These are phyloP conservation scores for Panellus pusillus DNA, from an alignment of 768 basidiomycete species.

Conservation along the genomic window DNA sequence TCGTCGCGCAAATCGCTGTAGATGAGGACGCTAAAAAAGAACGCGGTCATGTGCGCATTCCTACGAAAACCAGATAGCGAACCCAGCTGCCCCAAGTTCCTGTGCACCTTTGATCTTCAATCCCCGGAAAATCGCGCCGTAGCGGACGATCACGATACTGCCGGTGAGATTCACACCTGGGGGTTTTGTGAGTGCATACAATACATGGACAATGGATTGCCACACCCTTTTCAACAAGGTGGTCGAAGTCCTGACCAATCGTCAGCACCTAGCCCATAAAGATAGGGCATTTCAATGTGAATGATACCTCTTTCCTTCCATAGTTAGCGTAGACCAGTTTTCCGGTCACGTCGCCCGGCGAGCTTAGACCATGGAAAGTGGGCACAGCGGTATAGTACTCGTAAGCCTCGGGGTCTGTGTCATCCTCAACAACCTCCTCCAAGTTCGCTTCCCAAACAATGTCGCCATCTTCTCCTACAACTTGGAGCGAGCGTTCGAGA, in stretches of 20 bases:
- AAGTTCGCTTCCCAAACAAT: conserved; percentile 61
- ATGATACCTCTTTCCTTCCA: conserved; percentile 37
- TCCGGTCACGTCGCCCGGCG: conserved; percentile 65
- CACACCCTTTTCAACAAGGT: conserved; percentile 50
- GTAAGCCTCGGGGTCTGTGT: conserved; percentile 62
- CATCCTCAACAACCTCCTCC: conserved; percentile 59
- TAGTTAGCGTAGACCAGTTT: conserved; percentile 64
- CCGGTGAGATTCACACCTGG: conserved; percentile 60
- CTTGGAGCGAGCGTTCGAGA: conserved; percentile 53
- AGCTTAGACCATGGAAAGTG: conserved; percentile 71
- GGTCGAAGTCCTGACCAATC: conserved; percentile 53
- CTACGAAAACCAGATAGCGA: neutral
- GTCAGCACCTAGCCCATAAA: neutral
- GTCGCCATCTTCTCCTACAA: conserved; percentile 50
- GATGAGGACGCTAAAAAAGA: conserved; percentile 43
- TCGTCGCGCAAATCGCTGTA: conserved; percentile 69
- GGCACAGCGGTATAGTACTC: conserved; percentile 56
- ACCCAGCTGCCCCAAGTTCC: conserved; percentile 60
- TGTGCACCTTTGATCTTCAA: conserved; percentile 69
- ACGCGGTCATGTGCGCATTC: neutral
- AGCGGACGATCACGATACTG: conserved; percentile 59
- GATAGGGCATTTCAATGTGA: neutral
- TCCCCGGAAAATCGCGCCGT: conserved; percentile 65
- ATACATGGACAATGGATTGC: neutral
- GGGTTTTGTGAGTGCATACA: neutral